A percentile compares a stretch with the other conserved stretches of the same genome.
phyloP scores from a whole-genome alignment of 2,329 filamentous ascomycete species.

The Cadophora malorum region DNA sequence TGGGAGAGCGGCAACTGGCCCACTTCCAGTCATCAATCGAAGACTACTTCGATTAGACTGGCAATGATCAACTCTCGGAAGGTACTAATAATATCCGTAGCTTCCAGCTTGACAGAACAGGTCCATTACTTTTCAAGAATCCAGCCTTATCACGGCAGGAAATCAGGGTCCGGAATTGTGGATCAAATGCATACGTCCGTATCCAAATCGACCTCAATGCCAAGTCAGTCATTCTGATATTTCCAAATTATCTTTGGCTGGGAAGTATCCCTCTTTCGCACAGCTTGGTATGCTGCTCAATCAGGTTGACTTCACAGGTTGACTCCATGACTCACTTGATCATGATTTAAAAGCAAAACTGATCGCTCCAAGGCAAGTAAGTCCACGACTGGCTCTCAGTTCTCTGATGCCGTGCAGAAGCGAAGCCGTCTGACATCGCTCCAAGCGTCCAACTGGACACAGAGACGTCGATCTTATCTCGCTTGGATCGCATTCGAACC shows the following conservation, averaged over 20 bases:
- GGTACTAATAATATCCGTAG: not conserved
- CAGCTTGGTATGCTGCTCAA: not conserved
- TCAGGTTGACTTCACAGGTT: not conserved
- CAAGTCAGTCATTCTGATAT: not conserved
- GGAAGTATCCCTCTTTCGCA: not conserved
- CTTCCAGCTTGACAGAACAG: not conserved
- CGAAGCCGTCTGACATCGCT: slow-evolving; percentile 19
- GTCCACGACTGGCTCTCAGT: slow-evolving; percentile 17
- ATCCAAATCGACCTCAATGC: not conserved
- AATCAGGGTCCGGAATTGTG: not conserved
- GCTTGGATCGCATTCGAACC: not conserved
- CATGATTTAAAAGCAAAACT: not conserved
- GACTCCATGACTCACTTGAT: not conserved
- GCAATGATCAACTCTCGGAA: not conserved
- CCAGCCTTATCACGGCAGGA: not conserved
- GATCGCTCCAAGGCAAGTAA: slow-evolving; percentile 21
- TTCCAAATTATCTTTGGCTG: not conserved
- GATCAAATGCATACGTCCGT: not conserved
- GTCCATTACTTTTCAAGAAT: not conserved
- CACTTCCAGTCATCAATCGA: not conserved
- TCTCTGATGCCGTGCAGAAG: slow-evolving; percentile 24
- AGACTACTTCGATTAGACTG: not conserved
- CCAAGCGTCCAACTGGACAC: slow-evolving; percentile 10
- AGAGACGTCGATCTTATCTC: not conserved
- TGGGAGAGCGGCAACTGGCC: not conserved